A percentile compares a stretch with the other conserved stretches of the same genome.
Conservation (phyloP, 768 basidiomycete species). For the Serpula lacrymans region DNA sequence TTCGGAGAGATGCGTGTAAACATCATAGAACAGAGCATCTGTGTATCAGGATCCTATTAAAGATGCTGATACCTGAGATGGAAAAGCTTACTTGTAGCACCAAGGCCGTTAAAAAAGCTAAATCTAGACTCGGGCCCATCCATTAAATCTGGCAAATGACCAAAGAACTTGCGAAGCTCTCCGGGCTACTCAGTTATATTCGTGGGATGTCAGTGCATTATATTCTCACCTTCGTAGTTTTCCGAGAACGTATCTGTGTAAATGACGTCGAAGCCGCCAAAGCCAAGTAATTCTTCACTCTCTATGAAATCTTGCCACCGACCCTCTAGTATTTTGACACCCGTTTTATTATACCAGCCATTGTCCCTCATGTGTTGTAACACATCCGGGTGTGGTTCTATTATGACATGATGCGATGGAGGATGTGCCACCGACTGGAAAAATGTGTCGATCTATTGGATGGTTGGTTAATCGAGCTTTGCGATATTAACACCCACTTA, state of each 20-base stretch:
- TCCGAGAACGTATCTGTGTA: constrained; percentile 96
- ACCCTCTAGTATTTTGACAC: constrained; percentile 80
- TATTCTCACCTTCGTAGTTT: constrained; percentile 59
- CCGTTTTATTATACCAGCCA: constrained; percentile 76
- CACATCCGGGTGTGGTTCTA: constrained; percentile 93
- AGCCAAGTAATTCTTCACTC: constrained; percentile 48
- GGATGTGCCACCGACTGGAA: constrained; percentile 63
- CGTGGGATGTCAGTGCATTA: background rate
- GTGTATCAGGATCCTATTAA: constrained; percentile 5
- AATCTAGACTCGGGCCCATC: constrained; percentile 72
- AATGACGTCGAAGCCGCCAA: constrained; percentile 82
- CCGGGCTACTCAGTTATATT: constrained; percentile 1
- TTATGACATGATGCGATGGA: constrained; percentile 79
- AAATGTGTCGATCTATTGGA: constrained; percentile 69
- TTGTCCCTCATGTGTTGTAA: constrained; percentile 70
- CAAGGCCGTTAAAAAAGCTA: constrained; percentile 97
- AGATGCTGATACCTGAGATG: constrained; percentile 1
- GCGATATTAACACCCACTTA: constrained; percentile 30
- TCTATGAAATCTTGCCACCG: constrained; percentile 91
- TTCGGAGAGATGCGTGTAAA: constrained; percentile 82
- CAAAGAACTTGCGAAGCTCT: constrained; percentile 82
- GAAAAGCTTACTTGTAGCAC: constrained; percentile 75
- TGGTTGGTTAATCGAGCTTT: constrained; percentile 5
- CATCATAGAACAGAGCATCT: constrained; percentile 90
- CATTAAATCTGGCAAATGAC: constrained; percentile 72